These are phyloP conservation scores for Helicocarpus griseus DNA, from an alignment of 2,329 filamentous ascomycete genomes.

Conservation along the genomic window DNA sequence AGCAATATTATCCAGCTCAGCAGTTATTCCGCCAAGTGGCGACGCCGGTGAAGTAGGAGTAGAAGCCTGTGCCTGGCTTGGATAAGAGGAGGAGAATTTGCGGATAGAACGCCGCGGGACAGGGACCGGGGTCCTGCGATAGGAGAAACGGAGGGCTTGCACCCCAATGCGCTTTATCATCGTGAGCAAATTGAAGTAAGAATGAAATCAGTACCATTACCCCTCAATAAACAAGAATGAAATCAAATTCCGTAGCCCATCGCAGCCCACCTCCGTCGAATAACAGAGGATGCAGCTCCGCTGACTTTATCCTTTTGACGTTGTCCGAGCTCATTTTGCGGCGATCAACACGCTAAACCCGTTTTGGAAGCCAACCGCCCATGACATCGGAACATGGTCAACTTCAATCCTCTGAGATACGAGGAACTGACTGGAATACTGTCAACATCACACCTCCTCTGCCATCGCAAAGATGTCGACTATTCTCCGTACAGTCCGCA, in stretches of 20 bases:
- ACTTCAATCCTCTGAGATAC: not conserved
- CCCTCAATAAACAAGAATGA: no score
- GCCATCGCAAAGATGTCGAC: constrained; percentile 68
- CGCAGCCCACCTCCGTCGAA: no score
- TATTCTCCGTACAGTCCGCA: constrained; percentile 71
- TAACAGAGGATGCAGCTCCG: not conserved
- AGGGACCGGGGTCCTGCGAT: constrained; percentile 21
- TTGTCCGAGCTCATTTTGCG: not conserved
- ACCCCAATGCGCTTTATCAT: constrained; percentile 35
- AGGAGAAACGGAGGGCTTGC: constrained; percentile 26
- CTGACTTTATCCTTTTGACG: not conserved
- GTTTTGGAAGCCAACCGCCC: constrained; percentile 1
- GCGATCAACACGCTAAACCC: constrained; percentile 10
- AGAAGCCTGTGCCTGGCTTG: constrained; percentile 14
- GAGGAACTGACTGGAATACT: not conserved
- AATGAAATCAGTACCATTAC: not conserved
- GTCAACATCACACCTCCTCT: not conserved
- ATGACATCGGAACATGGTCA: not conserved
- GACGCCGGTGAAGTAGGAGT: constrained; percentile 23
- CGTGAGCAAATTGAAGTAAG: not conserved
- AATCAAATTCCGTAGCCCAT: no score
- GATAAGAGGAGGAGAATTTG: constrained; percentile 29
- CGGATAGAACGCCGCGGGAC: constrained; percentile 26
- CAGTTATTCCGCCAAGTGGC: constrained; percentile 51
- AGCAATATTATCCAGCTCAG: constrained; percentile 76